Evolutionary conservation across 306 rosid genomes (phyloP).

Genomic region (Ziziphus jujuba): DNA sequence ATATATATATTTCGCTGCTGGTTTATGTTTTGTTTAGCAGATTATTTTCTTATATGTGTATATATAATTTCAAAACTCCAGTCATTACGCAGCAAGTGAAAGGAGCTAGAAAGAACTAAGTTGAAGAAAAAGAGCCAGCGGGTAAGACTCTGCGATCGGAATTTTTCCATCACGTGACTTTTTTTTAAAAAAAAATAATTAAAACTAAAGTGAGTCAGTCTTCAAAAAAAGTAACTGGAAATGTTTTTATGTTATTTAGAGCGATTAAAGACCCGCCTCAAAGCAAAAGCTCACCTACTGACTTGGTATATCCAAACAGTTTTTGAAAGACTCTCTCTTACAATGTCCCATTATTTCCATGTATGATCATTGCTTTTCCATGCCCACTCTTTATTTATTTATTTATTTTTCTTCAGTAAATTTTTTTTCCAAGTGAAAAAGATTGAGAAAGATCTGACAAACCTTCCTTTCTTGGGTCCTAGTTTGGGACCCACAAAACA

Average conservation of each 20-base stretch:
- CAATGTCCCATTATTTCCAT: constrained; percentile 34
- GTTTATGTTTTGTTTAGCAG: too few species aligned
- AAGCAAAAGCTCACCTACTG: constrained; percentile 30
- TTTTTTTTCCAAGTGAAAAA: constrained; percentile 25
- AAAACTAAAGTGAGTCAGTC: background rate
- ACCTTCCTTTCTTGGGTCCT: constrained; percentile 25
- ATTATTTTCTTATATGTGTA: too few species aligned
- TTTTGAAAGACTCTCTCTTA: constrained; percentile 21
- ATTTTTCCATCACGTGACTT: background rate
- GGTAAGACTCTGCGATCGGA: constrained; percentile 11
- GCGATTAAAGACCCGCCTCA: constrained; percentile 28
- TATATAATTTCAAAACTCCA: too few species aligned
- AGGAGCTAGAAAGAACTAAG: background rate
- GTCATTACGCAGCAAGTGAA: too few species aligned
- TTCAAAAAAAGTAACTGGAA: background rate
- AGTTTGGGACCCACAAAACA: constrained; percentile 46
- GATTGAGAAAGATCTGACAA: constrained; percentile 45
- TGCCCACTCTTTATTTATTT: constrained; percentile 7
- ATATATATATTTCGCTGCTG: too few species aligned
- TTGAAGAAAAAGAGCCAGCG: constrained; percentile 1
- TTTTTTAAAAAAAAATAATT: background rate
- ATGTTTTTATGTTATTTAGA: constrained; percentile 1
- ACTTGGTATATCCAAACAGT: constrained; percentile 19
- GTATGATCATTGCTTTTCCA: constrained; percentile 47
- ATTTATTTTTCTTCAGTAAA: too few species aligned